Percentiles rank a stretch among this genome's conserved stretches.
phyloP scores from a whole-genome alignment of 2,329 filamentous ascomycete genomes.

The Paracoccidioides lutzii region DNA sequence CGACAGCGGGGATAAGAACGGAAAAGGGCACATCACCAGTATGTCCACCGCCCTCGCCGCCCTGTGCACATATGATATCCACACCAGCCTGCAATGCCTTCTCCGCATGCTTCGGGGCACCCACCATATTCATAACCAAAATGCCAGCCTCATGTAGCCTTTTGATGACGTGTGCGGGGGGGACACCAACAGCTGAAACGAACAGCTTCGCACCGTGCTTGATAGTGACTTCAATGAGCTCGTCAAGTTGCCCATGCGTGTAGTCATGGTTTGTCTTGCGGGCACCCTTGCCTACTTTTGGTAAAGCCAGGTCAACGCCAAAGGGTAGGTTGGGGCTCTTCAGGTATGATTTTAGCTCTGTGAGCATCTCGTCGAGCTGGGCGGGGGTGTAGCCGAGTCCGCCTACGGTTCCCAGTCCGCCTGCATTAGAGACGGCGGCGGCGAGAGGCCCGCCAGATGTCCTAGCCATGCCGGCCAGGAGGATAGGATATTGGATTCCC shows the following conservation, averaged over 20 bases:
- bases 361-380: slow-evolving; percentile 66
- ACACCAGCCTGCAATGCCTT: slow-evolving; percentile 80
- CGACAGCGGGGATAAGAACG: slow-evolving; percentile 77
- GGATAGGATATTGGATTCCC: slow-evolving; percentile 72
- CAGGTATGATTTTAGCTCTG: slow-evolving; percentile 70
- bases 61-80: slow-evolving; percentile 84
- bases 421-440: slow-evolving; percentile 78
- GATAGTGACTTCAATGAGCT: slow-evolving; percentile 77
- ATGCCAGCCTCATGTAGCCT: slow-evolving; percentile 67
- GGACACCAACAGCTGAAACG: slow-evolving; percentile 78
- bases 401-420: slow-evolving; percentile 57
- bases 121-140: slow-evolving; percentile 94
- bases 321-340: slow-evolving; percentile 59
- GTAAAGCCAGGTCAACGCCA: slow-evolving; percentile 81
- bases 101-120: slow-evolving; percentile 76
- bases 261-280: slow-evolving; percentile 94
- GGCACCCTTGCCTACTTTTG: slow-evolving; percentile 71
- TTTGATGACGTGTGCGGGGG: slow-evolving; percentile 59
- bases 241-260: slow-evolving; percentile 74
- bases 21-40: slow-evolving; percentile 76
- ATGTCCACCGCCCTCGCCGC: slow-evolving; percentile 85
- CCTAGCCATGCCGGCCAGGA: slow-evolving; percentile 89
- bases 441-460: slow-evolving; percentile 67
- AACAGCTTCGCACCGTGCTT: slow-evolving; percentile 74
- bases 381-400: slow-evolving; percentile 57